Evolutionary conservation across 805 yeast species (phyloP).

Genomic region (Ogataea kodamae): DNA sequence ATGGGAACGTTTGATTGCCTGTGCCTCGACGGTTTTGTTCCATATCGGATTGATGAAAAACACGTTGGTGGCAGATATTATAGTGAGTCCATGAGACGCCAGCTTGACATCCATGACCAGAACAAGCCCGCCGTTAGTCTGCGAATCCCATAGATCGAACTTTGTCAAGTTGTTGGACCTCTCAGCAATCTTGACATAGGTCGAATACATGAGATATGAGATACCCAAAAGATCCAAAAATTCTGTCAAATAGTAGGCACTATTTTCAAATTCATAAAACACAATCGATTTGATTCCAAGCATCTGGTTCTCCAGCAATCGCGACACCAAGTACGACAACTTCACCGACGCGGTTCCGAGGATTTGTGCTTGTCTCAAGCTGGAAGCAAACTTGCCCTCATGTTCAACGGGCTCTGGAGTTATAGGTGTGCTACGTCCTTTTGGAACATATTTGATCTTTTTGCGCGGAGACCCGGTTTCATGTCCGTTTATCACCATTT

Average conservation of each 20-base stretch:
- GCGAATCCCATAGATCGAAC: conserved; percentile 42
- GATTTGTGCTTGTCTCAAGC: conserved; percentile 36
- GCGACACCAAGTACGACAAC: conserved; percentile 54
- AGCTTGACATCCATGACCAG: conserved; percentile 64
- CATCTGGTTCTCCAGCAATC: conserved; percentile 50
- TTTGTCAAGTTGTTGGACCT: conserved; percentile 51
- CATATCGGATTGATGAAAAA: conserved; percentile 72
- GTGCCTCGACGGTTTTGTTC: conserved; percentile 68
- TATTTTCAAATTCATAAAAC: conserved; percentile 68
- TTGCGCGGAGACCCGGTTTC: conserved; percentile 15
- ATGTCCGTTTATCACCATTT: conserved; percentile 5
- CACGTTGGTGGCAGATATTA: conserved; percentile 63
- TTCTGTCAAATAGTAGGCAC: conserved; percentile 66
- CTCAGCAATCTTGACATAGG: conserved; percentile 48
- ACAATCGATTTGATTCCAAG: conserved; percentile 52
- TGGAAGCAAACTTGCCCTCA: conserved; percentile 20
- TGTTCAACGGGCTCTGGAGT: conserved; percentile 27
- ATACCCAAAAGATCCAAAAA: conserved; percentile 59
- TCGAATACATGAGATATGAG: conserved; percentile 59
- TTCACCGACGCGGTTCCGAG: conserved; percentile 66
- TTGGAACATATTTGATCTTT: conserved; percentile 18
- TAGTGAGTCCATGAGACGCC: conserved; percentile 69
- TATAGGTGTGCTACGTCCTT: conserved; percentile 18
- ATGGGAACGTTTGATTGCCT: conserved; percentile 74
- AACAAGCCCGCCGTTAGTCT: conserved; percentile 47